Evolutionary conservation across 2,329 filamentous ascomycete genomes (phyloP), one percentile per base, ranked within the genome.

Genomic region (Oidium heveae): DNA sequence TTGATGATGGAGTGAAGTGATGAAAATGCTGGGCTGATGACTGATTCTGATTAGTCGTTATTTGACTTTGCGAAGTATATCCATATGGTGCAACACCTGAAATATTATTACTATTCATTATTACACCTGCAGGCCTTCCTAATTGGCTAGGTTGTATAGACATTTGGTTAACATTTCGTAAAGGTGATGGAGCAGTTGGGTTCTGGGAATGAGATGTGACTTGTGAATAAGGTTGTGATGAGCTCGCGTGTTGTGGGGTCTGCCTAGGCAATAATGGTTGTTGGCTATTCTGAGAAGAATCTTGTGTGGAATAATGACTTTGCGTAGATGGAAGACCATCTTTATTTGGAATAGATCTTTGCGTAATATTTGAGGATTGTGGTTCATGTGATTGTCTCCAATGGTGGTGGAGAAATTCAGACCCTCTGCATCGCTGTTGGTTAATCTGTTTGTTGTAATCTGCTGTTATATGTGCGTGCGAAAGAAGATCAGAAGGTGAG

Each of bases 391-490:
- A 82, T 57, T 84, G 76, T 59, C 82, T 77, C 84, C 88, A 96
- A 59, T 87, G 76, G 55, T 79, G 80, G 55, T 89, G 80, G 59
- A 94, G 72, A 60, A 86, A 93, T 56, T 88, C 81, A 56, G 74
- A 77, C 56, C 91, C 83, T 68, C 84, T 81, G 41, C 79, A 79
- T 56, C 89, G 82, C 66, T 88, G 83, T 61, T 84, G 77, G 63
- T 84, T 86, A 53, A 96, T 73, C 50, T 77, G 76, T 62, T 91
- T 86, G 70, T 89, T 96, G 70, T 83, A 94, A 61, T 96, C 89
- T 56, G 86, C 86, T 18, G 89, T 83, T 58, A 94, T 86, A 53
- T 86, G 79, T 32, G 87, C 86, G 66, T 95, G 87, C 49, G 84
- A 82, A 59, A 91, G 74, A 54, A 96, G 79, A 62, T 96, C 89